These are phyloP conservation scores for Colletotrichum theobromicola DNA, from an alignment of 2,329 filamentous ascomycete genomes.

Conservation along the genomic window DNA sequence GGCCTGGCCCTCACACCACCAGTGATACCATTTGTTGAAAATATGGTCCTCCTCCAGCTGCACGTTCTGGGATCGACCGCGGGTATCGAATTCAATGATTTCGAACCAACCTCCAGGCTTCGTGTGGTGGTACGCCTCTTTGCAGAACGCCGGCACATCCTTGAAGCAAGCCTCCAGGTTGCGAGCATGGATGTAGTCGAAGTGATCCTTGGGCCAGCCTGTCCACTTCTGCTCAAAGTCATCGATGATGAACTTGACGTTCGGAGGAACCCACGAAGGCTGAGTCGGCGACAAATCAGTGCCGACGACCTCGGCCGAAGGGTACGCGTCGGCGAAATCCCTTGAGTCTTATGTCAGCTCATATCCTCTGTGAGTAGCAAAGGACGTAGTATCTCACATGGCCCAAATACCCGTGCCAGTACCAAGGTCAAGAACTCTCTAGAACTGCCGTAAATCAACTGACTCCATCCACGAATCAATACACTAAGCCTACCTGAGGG, in stretches of 20 bases:
- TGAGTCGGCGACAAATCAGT: conserved; percentile 60
- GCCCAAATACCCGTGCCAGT: conserved; percentile 51
- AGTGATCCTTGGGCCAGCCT: conserved; percentile 31
- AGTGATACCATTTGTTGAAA: conserved; percentile 28
- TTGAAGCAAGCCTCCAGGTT: conserved; percentile 62
- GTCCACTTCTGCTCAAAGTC: conserved; percentile 49
- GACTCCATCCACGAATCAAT: not conserved
- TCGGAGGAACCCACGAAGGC: conserved; percentile 40
- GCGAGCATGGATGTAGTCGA: conserved; percentile 67
- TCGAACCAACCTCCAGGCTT: conserved; percentile 42
- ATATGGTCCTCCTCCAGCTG: not conserved
- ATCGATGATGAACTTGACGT: conserved; percentile 39
- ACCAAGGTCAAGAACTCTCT: conserved; percentile 47
- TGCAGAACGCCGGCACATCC: conserved; percentile 61
- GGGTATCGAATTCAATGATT: conserved; percentile 29
- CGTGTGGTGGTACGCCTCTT: conserved; percentile 53
- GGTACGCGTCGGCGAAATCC: conserved; percentile 50
- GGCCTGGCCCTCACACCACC: conserved; percentile 30
- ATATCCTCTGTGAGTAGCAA: not conserved
- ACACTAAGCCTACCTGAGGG: conserved; percentile 17
- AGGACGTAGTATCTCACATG: conserved; percentile 32
- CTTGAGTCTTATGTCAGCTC: conserved; percentile 35
- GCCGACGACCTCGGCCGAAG: conserved; percentile 49
- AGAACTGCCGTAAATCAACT: not conserved
- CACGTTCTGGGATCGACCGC: not conserved